Evolutionary conservation across 176 grass and related monocot genomes (phyloP), one percentile per base, ranked within the genome.

Genomic region (Oryza nivara): DNA sequence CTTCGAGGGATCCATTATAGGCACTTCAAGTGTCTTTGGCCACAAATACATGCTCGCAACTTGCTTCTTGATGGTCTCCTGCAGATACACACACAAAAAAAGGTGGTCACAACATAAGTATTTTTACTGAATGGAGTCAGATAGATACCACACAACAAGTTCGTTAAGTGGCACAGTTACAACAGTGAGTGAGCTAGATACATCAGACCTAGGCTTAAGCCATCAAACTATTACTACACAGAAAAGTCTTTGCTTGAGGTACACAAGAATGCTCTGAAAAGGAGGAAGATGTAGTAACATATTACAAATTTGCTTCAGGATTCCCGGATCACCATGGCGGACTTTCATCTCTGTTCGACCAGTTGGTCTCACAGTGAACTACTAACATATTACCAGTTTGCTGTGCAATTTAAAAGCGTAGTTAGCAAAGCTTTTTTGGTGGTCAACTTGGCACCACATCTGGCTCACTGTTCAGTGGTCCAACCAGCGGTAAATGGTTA

Each of bases 1-100:
- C 96, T 90, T 98, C 65, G 93, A 83, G 84, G 89, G 82, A 86
- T 95, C 93, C 85, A 98, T 88, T 78, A 95, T 86, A 79, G 96
- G 44, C 26, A 98, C 93, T 95, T 95, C 89, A 77, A 98, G 74
- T 74, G 87, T 92, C 83, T 89, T 98, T 36, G 96, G 93, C 96
- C 96, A 98, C 68, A 95, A 73, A 83, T 98, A 98, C 96, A 98
- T 95, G 80, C 74, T 95, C 0, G 88, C 93, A 78, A 98, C 91
- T 86, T 95, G 96, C 34, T 98, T 92, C 82, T 93, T 98, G 41
- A 98, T 93, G 19, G 85, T 95, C 46, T 93, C 96, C 93, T 98
- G 89, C 68, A 91, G 89, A 80, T 22, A 54, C 43, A 67, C 40
- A 41, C 6, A 8, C 40, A 41, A 66, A 84, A 84, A 51, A 61